Evolutionary conservation across 306 rosid species (phyloP).

Genomic region (Acmispon strigosus): DNA sequence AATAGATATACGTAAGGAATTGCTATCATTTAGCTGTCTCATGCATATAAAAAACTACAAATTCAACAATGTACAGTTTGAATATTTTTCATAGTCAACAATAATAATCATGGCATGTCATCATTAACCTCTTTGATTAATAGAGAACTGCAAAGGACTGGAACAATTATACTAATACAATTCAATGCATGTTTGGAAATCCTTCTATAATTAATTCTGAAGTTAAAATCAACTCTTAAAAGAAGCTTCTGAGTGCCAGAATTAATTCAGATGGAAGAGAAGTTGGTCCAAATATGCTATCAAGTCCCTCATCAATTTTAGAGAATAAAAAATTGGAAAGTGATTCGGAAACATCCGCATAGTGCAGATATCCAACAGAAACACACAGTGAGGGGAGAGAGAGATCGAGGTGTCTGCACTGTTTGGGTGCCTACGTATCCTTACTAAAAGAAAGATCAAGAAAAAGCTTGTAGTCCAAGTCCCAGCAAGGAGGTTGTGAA

Average conservation of each 20-base stretch:
- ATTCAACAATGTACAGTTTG: background rate
- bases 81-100: constrained; percentile 7
- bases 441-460: background rate
- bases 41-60: background rate
- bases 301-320: background rate
- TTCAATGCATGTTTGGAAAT: background rate
- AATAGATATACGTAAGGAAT: too few relatives aligned
- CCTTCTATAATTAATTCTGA: too few relatives aligned
- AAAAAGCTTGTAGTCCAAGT: background rate
- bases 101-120: background rate
- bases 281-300: background rate
- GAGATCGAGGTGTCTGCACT: too few relatives aligned
- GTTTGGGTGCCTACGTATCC: too few relatives aligned
- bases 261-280: too few relatives aligned
- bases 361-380: too few relatives aligned
- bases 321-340: background rate
- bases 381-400: too few relatives aligned
- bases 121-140: background rate
- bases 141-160: background rate
- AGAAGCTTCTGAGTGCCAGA: too few relatives aligned
- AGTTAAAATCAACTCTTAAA: too few relatives aligned
- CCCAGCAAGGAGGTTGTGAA: background rate
- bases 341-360: too few relatives aligned
- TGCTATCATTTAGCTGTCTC: background rate
- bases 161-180: background rate